Conservation (phyloP, 192 early-diverging fungal genomes). For the Coemansia nantahalensis region DNA sequence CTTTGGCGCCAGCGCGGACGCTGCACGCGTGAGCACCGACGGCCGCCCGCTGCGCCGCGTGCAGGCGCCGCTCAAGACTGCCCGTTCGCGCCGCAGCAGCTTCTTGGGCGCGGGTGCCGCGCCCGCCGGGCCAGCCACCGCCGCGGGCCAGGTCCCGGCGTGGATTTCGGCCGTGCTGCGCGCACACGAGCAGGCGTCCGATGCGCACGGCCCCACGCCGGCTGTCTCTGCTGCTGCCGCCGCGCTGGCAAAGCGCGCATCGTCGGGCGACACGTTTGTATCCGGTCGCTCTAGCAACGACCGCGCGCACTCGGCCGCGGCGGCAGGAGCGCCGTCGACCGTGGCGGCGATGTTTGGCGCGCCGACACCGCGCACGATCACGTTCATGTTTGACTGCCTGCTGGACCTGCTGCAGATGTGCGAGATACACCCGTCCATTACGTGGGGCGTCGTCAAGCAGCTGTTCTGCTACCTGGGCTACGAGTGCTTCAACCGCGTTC, state of each 20-base stretch:
- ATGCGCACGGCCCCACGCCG: background rate
- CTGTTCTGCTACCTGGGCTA: slow-evolving; percentile 73
- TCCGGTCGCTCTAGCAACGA: slow-evolving; percentile 36
- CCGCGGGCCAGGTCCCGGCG: slow-evolving; percentile 26
- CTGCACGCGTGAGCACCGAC: slow-evolving; percentile 33
- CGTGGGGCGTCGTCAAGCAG: slow-evolving; percentile 71
- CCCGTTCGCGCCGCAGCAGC: slow-evolving; percentile 38
- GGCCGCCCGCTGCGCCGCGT: slow-evolving; percentile 48
- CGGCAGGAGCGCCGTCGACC: too few relatives aligned
- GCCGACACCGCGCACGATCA: slow-evolving; percentile 67
- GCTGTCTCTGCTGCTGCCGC: background rate
- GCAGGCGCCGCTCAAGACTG: slow-evolving; percentile 30
- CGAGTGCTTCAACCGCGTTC: slow-evolving; percentile 83
- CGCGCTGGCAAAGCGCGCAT: slow-evolving; percentile 18
- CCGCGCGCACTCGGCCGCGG: slow-evolving; percentile 8
- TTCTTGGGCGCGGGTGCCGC: slow-evolving; percentile 11
- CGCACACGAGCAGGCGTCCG: slow-evolving; percentile 1
- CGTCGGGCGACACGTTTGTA: slow-evolving; percentile 52
- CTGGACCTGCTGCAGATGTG: slow-evolving; percentile 68
- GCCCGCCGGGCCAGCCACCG: slow-evolving; percentile 23
- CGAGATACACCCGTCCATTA: slow-evolving; percentile 72
- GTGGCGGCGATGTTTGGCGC: slow-evolving; percentile 19
- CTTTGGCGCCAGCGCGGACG: slow-evolving; percentile 28
- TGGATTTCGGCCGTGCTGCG: slow-evolving; percentile 40
- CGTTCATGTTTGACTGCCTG: slow-evolving; percentile 65